A percentile compares a stretch with the other conserved stretches of the same genome.
Conservation (phyloP, 257 asterid species). For the Plantago elongata region DNA sequence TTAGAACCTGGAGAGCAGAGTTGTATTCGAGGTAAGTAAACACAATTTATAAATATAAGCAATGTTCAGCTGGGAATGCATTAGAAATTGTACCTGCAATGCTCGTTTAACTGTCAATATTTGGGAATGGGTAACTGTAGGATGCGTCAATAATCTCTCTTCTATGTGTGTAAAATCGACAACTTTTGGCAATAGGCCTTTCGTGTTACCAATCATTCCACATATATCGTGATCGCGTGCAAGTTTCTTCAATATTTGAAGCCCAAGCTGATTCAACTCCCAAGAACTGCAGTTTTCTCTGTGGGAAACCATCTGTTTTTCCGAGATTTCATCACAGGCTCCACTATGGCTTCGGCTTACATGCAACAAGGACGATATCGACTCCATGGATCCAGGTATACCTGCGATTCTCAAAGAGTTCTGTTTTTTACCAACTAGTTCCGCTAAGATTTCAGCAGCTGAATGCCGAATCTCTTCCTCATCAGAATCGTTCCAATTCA, state of each 20-base stretch:
- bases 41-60: no score
- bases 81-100: neutral
- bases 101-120: constrained; percentile 52
- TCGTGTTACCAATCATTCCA: constrained; percentile 74
- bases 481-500: constrained; percentile 82
- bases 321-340: constrained; percentile 67
- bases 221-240: constrained; percentile 85
- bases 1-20: neutral
- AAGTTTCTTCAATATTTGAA: constrained; percentile 75
- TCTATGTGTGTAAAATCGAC: constrained; percentile 76
- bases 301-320: constrained; percentile 44
- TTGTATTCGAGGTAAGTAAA: neutral
- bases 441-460: constrained; percentile 65
- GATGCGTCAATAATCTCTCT: constrained; percentile 48
- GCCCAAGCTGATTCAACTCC: constrained; percentile 82
- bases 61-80: neutral
- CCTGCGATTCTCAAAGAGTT: constrained; percentile 72
- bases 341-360: constrained; percentile 42
- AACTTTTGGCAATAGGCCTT: constrained; percentile 73
- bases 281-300: constrained; percentile 47
- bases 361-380: constrained; percentile 69
- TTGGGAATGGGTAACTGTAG: constrained; percentile 52
- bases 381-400: constrained; percentile 77
- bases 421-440: constrained; percentile 58
- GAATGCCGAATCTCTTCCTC: constrained; percentile 80